A percentile compares a stretch with the other conserved stretches of the same genome.
Evolutionary conservation across 805 yeast species (phyloP).

Genomic region (Ogataea sp.): DNA sequence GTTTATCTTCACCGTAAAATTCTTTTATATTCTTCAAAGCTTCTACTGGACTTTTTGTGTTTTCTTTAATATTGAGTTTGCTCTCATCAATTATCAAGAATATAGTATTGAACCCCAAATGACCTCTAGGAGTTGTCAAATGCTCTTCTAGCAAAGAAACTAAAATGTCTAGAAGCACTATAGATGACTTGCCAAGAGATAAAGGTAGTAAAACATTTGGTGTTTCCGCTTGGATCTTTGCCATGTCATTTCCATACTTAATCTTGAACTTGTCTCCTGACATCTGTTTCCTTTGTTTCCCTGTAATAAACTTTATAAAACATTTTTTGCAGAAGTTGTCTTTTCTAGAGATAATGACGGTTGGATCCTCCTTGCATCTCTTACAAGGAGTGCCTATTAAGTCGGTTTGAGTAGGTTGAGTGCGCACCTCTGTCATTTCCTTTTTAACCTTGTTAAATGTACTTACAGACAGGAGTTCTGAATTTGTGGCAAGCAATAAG

Average conservation of each 20-base stretch:
- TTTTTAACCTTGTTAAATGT: too few relatives aligned
- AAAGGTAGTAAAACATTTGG: constrained; percentile 51
- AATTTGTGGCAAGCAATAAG: too few relatives aligned
- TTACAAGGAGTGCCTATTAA: constrained; percentile 28
- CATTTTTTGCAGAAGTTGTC: constrained; percentile 62
- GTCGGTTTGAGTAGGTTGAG: too few relatives aligned
- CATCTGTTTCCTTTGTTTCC: constrained; percentile 79
- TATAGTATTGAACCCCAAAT: constrained; percentile 56
- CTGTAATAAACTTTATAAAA: constrained; percentile 62
- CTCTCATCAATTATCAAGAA: constrained; percentile 41
- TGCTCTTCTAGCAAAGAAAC: constrained; percentile 59
- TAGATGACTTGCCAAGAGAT: constrained; percentile 60
- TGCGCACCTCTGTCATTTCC: too few relatives aligned
- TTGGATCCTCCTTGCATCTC: constrained; percentile 38
- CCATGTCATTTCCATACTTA: constrained; percentile 38
- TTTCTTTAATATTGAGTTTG: constrained; percentile 12
- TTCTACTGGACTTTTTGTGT: not conserved
- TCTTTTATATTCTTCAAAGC: constrained; percentile 5
- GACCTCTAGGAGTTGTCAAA: constrained; percentile 45
- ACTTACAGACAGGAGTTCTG: too few relatives aligned
- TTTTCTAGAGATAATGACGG: constrained; percentile 46
- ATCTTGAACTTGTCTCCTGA: constrained; percentile 65
- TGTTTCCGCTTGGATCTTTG: constrained; percentile 13
- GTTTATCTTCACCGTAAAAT: constrained; percentile 8
- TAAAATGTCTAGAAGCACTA: constrained; percentile 62